Base-by-base conservation (phyloP, 2,329 filamentous ascomycete genomes). In the Colletotrichum abscissum region DNA sequence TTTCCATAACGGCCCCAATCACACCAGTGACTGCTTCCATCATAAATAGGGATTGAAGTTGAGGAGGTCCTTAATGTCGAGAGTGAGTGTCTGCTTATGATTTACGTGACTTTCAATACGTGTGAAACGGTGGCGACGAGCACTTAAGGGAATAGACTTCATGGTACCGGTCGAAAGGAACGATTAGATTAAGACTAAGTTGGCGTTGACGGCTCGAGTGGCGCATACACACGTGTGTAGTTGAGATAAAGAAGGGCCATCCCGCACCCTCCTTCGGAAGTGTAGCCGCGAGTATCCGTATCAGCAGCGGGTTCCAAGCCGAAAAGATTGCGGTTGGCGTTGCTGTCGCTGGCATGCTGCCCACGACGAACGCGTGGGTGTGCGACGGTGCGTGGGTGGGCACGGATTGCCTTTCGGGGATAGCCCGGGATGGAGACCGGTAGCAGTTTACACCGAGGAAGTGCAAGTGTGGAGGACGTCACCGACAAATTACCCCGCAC, bases 401-500 rank as follows among this genome's bases (percentile, higher is more conserved):
- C 46, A 19, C n/a, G 33, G n/a, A 22, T 52, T 42, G 35, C 59
- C 22, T 26, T 46, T 62, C 56, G 56, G 67, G 58, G 35, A 63
- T 54, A 58, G 64, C 22, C 58, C 65, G 65, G 69, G 14, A 30
- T 62, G 28, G 38, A 28, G 59, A 33, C 60, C 67, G 67, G 70
- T 56, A 24, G 63, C 22, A 26, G 22, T 58, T 68, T 68, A 63
- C 63, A 69, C 72, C 69, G 69, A 73, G 24, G 24, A 55, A 35
- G 26, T 28, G 49, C 35, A 35, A 30, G 24, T n/a, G n/a, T 52
- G 56, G 38, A 66, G 60, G 49, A 62, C 71, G 71, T 73, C 63
- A 60, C 69, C 69, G 63, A 56, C 59, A 69, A 4, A 16, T 60
- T 64, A 74, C 74, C 74, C 74, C 73, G 74, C 74, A 75, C 49